Conservation (phyloP, 1,284 basidiomycete genomes). For the Exobasidium cylindrosporum region DNA sequence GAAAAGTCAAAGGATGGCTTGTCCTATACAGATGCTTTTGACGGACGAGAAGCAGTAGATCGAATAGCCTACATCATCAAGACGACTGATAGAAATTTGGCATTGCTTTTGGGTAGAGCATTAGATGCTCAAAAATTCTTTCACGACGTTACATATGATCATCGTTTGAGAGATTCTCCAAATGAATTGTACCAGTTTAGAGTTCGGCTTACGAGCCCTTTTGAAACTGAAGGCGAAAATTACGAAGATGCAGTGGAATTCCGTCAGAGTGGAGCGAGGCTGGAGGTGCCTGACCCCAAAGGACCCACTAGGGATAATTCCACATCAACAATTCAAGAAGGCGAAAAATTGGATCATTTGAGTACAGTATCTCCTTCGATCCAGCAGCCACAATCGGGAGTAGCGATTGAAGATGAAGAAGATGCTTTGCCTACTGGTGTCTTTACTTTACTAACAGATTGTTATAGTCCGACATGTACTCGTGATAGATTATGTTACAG, state of each 20-base stretch:
- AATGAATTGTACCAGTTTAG: slow-evolving; percentile 90
- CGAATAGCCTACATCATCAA: slow-evolving; percentile 96
- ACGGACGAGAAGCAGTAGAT: slow-evolving; percentile 93
- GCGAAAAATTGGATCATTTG: slow-evolving; percentile 22
- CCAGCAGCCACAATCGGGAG: slow-evolving; percentile 24
- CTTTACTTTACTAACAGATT: slow-evolving; percentile 93
- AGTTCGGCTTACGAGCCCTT: slow-evolving; percentile 44
- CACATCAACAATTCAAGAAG: slow-evolving; percentile 31
- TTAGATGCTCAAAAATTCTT: slow-evolving; percentile 99
- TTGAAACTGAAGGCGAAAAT: slow-evolving; percentile 9
- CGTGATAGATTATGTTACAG: slow-evolving; percentile 90
- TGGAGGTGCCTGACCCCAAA: neutral
- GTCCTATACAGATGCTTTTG: slow-evolving; percentile 92
- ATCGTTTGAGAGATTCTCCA: slow-evolving; percentile 83
- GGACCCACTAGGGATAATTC: slow-evolving; percentile 27
- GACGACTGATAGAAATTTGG: slow-evolving; percentile 93
- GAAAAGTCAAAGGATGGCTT: slow-evolving; percentile 91
- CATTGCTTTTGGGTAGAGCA: slow-evolving; percentile 85
- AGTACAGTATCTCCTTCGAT: slow-evolving; percentile 24
- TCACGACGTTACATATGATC: slow-evolving; percentile 98
- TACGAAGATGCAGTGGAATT: slow-evolving; percentile 26
- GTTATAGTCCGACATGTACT: slow-evolving; percentile 96
- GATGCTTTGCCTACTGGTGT: slow-evolving; percentile 82
- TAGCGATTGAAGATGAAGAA: slow-evolving; percentile 50
- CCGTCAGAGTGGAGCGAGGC: slow-evolving; percentile 5